A percentile compares a stretch with the other conserved stretches of the same genome.
phyloP scores from a whole-genome alignment of 139 green algal species.

The Penium margaritaceum region DNA sequence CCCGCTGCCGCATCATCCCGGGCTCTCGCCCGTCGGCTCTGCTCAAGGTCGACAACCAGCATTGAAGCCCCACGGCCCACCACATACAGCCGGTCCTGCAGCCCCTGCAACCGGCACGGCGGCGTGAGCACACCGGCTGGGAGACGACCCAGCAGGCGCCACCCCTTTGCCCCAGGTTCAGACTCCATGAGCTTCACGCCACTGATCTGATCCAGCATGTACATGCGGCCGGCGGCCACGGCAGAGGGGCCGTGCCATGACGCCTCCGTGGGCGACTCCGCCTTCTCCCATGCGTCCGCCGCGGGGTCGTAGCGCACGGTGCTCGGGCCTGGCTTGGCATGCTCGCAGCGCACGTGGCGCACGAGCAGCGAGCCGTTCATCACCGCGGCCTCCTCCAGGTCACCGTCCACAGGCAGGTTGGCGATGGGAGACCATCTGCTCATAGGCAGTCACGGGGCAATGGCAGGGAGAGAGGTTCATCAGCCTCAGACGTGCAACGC shows the following conservation, averaged over 20 bases:
- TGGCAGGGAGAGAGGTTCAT: too few relatives aligned
- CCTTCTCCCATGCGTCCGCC: neutral
- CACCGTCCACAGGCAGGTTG: constrained; percentile 4
- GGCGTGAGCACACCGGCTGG: constrained; percentile 4
- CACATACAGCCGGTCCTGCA: constrained; percentile 14
- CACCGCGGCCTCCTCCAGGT: constrained; percentile 22
- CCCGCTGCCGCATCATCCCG: neutral
- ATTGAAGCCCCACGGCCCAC: constrained; percentile 6
- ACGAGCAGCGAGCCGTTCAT: neutral
- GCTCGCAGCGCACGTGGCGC: constrained; percentile 29
- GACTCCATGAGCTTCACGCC: constrained; percentile 6
- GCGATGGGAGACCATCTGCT: too few relatives aligned
- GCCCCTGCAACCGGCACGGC: constrained; percentile 9
- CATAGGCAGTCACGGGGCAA: too few relatives aligned
- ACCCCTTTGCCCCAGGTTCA: neutral
- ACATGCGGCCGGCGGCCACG: constrained; percentile 10
- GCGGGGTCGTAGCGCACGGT: neutral
- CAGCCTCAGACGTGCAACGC: too few relatives aligned
- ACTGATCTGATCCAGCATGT: constrained; percentile 32
- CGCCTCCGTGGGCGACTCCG: neutral
- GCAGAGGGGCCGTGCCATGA: constrained; percentile 23
- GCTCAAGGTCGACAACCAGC: constrained; percentile 24
- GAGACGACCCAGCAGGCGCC: constrained; percentile 16
- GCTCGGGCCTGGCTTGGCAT: neutral
- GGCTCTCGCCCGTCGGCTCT: too few relatives aligned